Conservation (phyloP, 176 grass and related monocot species). For the bread wheat (Triticum aestivum) region IWGSC_CS_RefSeq_v2.1 NC_057803.1:357938206-357938705, state of each 20-base stretch:
- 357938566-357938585: neutral
- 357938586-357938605: conserved; percentile 10
- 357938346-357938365: neutral
- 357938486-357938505: conserved; percentile 26
- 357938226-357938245: neutral
- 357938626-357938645: neutral
- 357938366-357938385: neutral
- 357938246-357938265: conserved; percentile 10
- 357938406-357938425: neutral
- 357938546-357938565: conserved; percentile 2
- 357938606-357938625: neutral
- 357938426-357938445: neutral
- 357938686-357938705: conserved; percentile 4
- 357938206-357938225: neutral
- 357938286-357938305: conserved; percentile 19
- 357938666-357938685: neutral
- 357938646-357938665: neutral
- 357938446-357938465: conserved; percentile 6
- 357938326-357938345: conserved; percentile 19
- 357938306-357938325: conserved; percentile 3
- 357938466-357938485: conserved; percentile 21
- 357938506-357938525: conserved; percentile 29
- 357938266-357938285: conserved; percentile 5
- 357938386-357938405: neutral
- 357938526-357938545: conserved; percentile 22